These are phyloP conservation scores for Saturnispora besseyi DNA, from an alignment of 805 yeast genomes.

Conservation along the genomic window DNA sequence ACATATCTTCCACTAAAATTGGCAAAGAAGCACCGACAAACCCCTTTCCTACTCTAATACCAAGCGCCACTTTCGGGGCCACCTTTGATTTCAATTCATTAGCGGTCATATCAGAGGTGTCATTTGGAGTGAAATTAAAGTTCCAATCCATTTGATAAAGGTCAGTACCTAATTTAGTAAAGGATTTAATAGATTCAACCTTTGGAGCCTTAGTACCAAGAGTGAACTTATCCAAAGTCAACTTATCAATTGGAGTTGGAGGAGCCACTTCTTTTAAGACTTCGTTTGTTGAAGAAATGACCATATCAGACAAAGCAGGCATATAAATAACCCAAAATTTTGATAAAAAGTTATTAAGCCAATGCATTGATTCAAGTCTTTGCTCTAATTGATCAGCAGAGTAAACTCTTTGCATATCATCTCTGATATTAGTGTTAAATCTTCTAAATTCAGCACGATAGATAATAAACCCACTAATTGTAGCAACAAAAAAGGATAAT, in stretches of 20 bases:
- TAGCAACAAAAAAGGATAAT: slow-evolving; percentile 50
- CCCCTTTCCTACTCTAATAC: slow-evolving; percentile 75
- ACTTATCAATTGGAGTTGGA: slow-evolving; percentile 71
- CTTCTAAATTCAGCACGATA: slow-evolving; percentile 69
- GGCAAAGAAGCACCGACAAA: slow-evolving; percentile 69
- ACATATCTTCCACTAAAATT: slow-evolving; percentile 73
- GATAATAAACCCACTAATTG: slow-evolving; percentile 53
- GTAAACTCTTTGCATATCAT: slow-evolving; percentile 60
- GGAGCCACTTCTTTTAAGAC: slow-evolving; percentile 64
- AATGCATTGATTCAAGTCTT: slow-evolving; percentile 64
- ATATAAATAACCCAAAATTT: slow-evolving; percentile 84
- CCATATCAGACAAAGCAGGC: slow-evolving; percentile 77
- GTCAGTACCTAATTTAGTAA: slow-evolving; percentile 58
- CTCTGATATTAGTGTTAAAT: slow-evolving; percentile 64
- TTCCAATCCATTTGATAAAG: slow-evolving; percentile 79
- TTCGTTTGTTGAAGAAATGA: slow-evolving; percentile 59
- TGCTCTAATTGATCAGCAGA: slow-evolving; percentile 58
- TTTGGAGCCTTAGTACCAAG: slow-evolving; percentile 76
- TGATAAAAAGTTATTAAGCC: slow-evolving; percentile 69
- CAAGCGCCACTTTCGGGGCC: slow-evolving; percentile 74
- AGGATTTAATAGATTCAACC: slow-evolving; percentile 62
- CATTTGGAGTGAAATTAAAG: slow-evolving; percentile 72
- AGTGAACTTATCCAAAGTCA: slow-evolving; percentile 68
- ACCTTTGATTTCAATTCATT: slow-evolving; percentile 60
- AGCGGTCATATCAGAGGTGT: slow-evolving; percentile 76